phyloP scores from a whole-genome alignment of 2,329 filamentous ascomycete genomes.

The Pseudogymnoascus sp. region DNA sequence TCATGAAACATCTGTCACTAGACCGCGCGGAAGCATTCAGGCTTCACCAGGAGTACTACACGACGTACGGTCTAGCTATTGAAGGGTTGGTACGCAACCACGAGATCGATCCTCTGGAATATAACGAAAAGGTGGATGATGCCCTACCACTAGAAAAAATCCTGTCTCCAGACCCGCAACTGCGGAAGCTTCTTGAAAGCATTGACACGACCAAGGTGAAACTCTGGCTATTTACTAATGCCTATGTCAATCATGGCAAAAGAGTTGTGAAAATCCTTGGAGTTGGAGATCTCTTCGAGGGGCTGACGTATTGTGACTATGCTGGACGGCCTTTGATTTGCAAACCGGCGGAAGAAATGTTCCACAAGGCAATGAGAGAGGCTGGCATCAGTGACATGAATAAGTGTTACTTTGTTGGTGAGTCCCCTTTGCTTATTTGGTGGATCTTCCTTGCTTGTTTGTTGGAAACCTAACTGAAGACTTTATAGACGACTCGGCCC shows the following conservation, averaged over 20 bases:
- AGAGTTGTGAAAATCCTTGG: conserved; percentile 73
- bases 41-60: conserved; percentile 88
- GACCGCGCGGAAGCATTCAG: conserved; percentile 69
- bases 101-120: conserved; percentile 88
- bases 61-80: conserved; percentile 92
- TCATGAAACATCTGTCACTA: conserved; percentile 61
- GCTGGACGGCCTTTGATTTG: conserved; percentile 63
- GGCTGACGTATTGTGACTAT: conserved; percentile 93
- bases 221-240: conserved; percentile 93
- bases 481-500: conserved; percentile 67
- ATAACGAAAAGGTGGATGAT: conserved; percentile 91
- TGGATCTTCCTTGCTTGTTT: background rate
- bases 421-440: conserved; percentile 29
- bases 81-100: conserved; percentile 91
- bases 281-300: conserved; percentile 85
- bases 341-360: conserved; percentile 81
- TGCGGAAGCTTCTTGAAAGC: conserved; percentile 69
- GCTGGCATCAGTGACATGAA: conserved; percentile 59
- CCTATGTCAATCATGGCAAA: conserved; percentile 80
- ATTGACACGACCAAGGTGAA: conserved; percentile 78
- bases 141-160: conserved; percentile 80
- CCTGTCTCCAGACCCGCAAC: conserved; percentile 66
- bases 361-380: conserved; percentile 77
- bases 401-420: conserved; percentile 89
- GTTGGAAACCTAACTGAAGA: conserved; percentile 2